Percentiles rank a stretch among this genome's conserved stretches.
phyloP scores from a whole-genome alignment of 768 basidiomycete genomes.

The Termitomyces sp. region DNA sequence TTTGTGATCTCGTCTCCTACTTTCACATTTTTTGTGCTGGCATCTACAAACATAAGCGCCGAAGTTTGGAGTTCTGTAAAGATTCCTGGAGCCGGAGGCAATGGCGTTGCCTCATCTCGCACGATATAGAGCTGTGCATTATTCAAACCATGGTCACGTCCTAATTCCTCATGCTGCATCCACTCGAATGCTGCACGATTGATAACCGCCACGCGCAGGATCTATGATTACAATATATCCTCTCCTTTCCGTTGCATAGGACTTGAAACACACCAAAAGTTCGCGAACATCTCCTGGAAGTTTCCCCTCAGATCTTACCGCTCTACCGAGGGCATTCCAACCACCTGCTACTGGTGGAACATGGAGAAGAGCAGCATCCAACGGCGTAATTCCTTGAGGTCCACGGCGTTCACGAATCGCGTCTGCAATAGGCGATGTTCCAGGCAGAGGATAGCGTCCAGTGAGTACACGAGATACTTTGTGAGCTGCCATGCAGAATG shows the following conservation, averaged over 20 bases:
- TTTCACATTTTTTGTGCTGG: slow-evolving; percentile 43
- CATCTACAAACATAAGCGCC: slow-evolving; percentile 53
- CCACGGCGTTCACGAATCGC: slow-evolving; percentile 44
- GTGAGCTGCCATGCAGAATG: slow-evolving; percentile 3
- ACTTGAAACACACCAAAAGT: slow-evolving; percentile 32
- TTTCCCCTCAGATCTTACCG: slow-evolving; percentile 40
- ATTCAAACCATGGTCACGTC: slow-evolving; percentile 42
- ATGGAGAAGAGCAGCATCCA: slow-evolving; percentile 44
- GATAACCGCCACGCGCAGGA: slow-evolving; percentile 46
- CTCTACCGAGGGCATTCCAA: slow-evolving; percentile 44
- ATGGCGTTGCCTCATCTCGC: slow-evolving; percentile 38
- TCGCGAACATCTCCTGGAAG: slow-evolving; percentile 44
- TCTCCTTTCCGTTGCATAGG: not conserved
- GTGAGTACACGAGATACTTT: slow-evolving; percentile 33
- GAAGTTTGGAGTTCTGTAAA: slow-evolving; percentile 44
- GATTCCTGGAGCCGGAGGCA: slow-evolving; percentile 31
- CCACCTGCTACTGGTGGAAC: slow-evolving; percentile 43
- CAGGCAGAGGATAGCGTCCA: slow-evolving; percentile 39
- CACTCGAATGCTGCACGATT: slow-evolving; percentile 44
- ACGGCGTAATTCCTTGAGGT: slow-evolving; percentile 39
- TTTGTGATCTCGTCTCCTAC: slow-evolving; percentile 37
- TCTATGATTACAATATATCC: slow-evolving; percentile 21
- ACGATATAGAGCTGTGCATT: slow-evolving; percentile 49
- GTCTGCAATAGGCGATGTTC: slow-evolving; percentile 40
- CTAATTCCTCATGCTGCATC: slow-evolving; percentile 52